Percentiles rank a stretch among this genome's conserved stretches.
phyloP scores from a whole-genome alignment of 106 monocot species.

The Chionographis japonica region DNA sequence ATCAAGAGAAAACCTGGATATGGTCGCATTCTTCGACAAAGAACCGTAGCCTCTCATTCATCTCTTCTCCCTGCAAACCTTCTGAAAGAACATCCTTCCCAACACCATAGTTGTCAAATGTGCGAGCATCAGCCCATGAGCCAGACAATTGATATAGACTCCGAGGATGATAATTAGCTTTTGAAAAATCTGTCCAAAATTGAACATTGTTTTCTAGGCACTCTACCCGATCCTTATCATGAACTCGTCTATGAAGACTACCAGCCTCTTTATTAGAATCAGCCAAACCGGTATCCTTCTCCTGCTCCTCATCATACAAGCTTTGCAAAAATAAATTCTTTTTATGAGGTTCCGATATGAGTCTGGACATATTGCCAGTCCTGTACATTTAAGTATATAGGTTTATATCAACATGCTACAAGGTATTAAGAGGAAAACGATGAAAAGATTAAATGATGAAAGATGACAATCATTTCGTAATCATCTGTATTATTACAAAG shows the following conservation, averaged over 20 bases:
- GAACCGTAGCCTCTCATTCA: conserved; percentile 73
- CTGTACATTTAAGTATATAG: conserved; percentile 27
- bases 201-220: conserved; percentile 64
- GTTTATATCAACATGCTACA: not conserved
- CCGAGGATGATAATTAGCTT: conserved; percentile 80
- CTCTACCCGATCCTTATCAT: conserved; percentile 62
- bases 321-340: conserved; percentile 80
- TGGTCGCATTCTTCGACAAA: conserved; percentile 96
- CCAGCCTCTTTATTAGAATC: conserved; percentile 6
- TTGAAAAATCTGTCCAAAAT: conserved; percentile 93
- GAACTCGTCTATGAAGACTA: conserved; percentile 16
- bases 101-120: conserved; percentile 73
- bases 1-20: conserved; percentile 59
- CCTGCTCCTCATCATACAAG: conserved; percentile 52
- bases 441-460: not conserved
- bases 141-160: conserved; percentile 68
- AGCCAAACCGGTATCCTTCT: not conserved
- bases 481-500: not conserved
- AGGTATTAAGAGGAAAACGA: not conserved
- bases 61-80: conserved; percentile 62
- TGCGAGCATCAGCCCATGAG: conserved; percentile 64
- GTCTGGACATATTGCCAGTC: conserved; percentile 62
- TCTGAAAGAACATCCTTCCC: conserved; percentile 63
- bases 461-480: not conserved
- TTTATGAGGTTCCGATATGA: conserved; percentile 46